Base-by-base conservation (phyloP, 176 grass and related monocot species). In the Leersia perrieri region DNA sequence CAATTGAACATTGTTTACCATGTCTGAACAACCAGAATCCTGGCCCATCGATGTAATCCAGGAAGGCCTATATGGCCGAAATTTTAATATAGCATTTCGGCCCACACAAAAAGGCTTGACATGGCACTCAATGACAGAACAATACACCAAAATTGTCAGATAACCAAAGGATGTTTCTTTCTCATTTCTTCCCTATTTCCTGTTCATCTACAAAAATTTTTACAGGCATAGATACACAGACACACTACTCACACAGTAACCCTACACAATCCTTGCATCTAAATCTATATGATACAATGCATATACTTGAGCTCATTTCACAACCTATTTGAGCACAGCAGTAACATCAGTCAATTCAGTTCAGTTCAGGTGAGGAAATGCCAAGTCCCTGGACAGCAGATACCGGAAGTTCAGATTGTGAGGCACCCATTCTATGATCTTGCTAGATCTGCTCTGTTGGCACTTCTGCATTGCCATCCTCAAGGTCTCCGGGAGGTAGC, bases 391-490 rank as follows among this genome's bases (percentile, higher is more conserved):
- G 1, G 95, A 80, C 1, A 98, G 83, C 39, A 98, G 82, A 47
- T 94, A 98, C 58, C 95, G 77, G 70, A 98, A 98, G 61, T 27
- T 90, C 77, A 85, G 83, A 64, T 98, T 92, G 78, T 92, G 88
- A 51, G 90, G 87, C 20, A 98, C 86, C 95, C 95, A 98, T 58
- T 98, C 95, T 2, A 98, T 84, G 60, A 91, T 90, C 88, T 83
- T 98, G 82, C 76, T 85, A 4, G 95, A 85, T 78, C 87, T 75
- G 32, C 86, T 82, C 69, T 85, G 89, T 38, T 94, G 94, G 81
- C 95, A 98, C 80, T 88, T 80, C 26, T 94, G 90, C 90, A 98
- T 88, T 16, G 92, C 95, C 90, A 86, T 77, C 76, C 95, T 84
- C 73, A 98, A 82, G 57, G 81, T 91, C 78, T 98, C 95, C 14